phyloP scores from a whole-genome alignment of 2,329 filamentous ascomycete species.

The Huntiella savannae region DNA sequence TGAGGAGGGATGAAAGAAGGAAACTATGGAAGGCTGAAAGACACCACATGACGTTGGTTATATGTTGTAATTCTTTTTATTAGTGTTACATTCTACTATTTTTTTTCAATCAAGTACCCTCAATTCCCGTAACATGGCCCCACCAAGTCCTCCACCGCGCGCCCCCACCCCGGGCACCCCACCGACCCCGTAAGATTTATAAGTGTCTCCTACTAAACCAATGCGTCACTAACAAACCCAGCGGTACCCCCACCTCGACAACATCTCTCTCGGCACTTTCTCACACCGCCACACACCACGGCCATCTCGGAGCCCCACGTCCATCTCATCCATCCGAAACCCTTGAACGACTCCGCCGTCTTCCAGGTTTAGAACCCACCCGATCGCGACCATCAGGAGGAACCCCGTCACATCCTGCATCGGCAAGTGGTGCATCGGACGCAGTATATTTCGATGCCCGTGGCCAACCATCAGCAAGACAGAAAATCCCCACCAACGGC shows the following conservation, averaged over 20 bases:
- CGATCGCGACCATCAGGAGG: not conserved
- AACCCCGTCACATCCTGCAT: too few relatives aligned
- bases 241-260: slow-evolving; percentile 79
- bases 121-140: not conserved
- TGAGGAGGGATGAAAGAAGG: too few relatives aligned
- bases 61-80: too few relatives aligned
- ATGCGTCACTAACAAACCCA: slow-evolving; percentile 19
- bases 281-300: slow-evolving; percentile 91
- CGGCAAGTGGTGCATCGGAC: slow-evolving; percentile 8
- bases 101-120: too few relatives aligned
- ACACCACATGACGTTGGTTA: too few relatives aligned
- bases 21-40: too few relatives aligned
- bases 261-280: slow-evolving; percentile 83
- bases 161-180: not conserved
- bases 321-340: slow-evolving; percentile 57
- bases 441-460: slow-evolving; percentile 62
- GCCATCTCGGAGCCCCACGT: slow-evolving; percentile 80
- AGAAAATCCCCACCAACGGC: slow-evolving; percentile 76
- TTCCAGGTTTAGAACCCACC: not conserved
- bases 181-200: too few relatives aligned
- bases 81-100: too few relatives aligned
- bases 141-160: not conserved
- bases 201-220: not conserved
- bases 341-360: slow-evolving; percentile 16
- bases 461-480: slow-evolving; percentile 45